Evolutionary conservation across 352 stramenopile species (phyloP).

Genomic region (Globisporangium acanthophoron): DNA sequence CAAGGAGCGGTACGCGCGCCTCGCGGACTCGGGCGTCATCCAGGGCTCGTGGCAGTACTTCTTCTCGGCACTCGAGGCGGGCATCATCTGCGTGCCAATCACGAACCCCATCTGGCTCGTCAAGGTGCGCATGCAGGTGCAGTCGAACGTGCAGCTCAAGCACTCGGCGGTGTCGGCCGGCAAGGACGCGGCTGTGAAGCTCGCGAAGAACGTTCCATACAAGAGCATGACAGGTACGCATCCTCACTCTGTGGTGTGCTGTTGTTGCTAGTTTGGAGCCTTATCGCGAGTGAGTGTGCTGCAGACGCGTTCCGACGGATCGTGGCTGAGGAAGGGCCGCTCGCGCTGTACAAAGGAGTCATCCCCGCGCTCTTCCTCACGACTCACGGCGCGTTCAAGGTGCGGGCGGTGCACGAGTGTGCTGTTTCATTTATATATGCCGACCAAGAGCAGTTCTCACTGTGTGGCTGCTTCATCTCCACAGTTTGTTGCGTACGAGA

Average conservation of each 20-base stretch:
- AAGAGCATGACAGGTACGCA: conserved; percentile 46
- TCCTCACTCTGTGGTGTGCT: background rate
- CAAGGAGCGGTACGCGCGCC: conserved; percentile 82
- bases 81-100: conserved; percentile 91
- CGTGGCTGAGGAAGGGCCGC: conserved; percentile 90
- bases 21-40: conserved; percentile 62
- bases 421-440: background rate
- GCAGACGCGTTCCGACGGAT: conserved; percentile 92
- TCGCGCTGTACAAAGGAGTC: conserved; percentile 94
- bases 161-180: conserved; percentile 20
- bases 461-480: background rate
- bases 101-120: conserved; percentile 99
- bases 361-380: conserved; percentile 94
- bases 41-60: conserved; percentile 82
- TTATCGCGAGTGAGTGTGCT: background rate
- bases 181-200: conserved; percentile 51
- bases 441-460: background rate
- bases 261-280: background rate
- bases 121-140: conserved; percentile 96
- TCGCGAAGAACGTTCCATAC: conserved; percentile 60
- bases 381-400: conserved; percentile 95
- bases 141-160: conserved; percentile 49
- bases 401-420: conserved; percentile 4
- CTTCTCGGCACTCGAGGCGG: conserved; percentile 73
- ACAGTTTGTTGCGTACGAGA: conserved; percentile 79